Evolutionary conservation across 1,284 basidiomycete species (phyloP), one percentile per base, ranked within the genome.

Genomic region (Apiotrichum sp.): DNA sequence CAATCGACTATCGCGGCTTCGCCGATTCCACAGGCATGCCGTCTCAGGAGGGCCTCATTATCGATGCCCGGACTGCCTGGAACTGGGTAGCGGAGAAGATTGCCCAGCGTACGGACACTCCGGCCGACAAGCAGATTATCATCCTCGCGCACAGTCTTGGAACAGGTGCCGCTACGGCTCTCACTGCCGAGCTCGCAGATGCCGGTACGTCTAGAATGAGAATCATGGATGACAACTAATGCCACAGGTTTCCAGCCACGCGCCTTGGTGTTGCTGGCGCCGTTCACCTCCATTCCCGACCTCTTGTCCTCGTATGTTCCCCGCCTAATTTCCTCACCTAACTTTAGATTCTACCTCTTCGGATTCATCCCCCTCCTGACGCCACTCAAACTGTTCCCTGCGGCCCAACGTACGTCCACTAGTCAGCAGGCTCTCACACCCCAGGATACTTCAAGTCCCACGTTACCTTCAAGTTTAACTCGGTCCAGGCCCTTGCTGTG

Each of bases 1-100:
- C 84, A 0, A 83, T 90, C 45, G 93, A 96, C 74, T 95, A 95
- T 70, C 84, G 91, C n/a, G 93, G 93, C 0, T 98, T 88, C 65
- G 93, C 80, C 0, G 92, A 98, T 69, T 93, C 89, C 54, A 81
- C 83, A 0, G 90, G 92, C 1, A 73, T 71, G 1, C 93, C 93
- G 0, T 84, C 81, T 9, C 87, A 93, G 70, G 72, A 76, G 11
- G 95, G 93, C 0, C 77, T 97, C 0, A 72, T 83, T 0, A 74
- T 74, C 3, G 95, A 98, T 68, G 91, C 89, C 1, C 79, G 84
- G 32, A 81, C 89, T 0, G 88, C 86, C 0, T 96, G 85, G 81
- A 82, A 89, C 63, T 95, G 87, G 85, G 75, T 91, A 5, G 70
- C 84, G 6, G 29, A 40, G 11, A 49, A 39, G 44, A 34, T 57